Evolutionary conservation across 2,329 filamentous ascomycete species (phyloP).

Genomic region (Exophiala dermatitidis): DNA sequence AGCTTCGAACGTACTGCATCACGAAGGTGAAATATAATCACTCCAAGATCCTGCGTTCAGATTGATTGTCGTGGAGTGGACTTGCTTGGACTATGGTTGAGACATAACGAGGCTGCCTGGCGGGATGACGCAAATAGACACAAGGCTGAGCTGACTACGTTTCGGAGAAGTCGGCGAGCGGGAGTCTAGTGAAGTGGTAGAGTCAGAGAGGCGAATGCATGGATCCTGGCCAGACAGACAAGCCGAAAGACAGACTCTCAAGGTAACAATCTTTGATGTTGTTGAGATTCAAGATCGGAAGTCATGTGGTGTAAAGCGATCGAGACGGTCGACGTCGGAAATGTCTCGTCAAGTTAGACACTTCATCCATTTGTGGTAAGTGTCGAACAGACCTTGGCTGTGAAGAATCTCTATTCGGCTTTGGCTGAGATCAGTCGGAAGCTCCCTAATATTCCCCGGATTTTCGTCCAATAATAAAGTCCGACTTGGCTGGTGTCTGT

Average conservation of each 20-base stretch:
- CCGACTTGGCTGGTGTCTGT: neutral
- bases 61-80: no score
- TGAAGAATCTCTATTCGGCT: neutral
- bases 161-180: no score
- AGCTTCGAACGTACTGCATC: constrained; percentile 97
- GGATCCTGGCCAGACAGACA: no score
- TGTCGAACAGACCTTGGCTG: no score
- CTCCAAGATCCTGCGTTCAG: no score
- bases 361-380: no score
- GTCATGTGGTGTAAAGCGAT: neutral
- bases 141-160: no score
- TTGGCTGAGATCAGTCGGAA: neutral
- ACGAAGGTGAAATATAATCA: constrained; percentile 13
- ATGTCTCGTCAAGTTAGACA: no score
- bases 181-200: no score
- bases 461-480: neutral
- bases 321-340: neutral
- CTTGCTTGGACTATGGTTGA: neutral
- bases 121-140: neutral
- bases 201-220: no score
- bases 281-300: neutral
- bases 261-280: no score
- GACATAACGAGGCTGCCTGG: constrained; percentile 11
- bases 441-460: constrained; percentile 1
- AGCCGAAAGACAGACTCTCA: no score